A percentile compares a stretch with the other conserved stretches of the same genome.
These are phyloP conservation scores for Diplodia mutila DNA, from an alignment of 2,329 filamentous ascomycete species.

Conservation along the genomic window DNA sequence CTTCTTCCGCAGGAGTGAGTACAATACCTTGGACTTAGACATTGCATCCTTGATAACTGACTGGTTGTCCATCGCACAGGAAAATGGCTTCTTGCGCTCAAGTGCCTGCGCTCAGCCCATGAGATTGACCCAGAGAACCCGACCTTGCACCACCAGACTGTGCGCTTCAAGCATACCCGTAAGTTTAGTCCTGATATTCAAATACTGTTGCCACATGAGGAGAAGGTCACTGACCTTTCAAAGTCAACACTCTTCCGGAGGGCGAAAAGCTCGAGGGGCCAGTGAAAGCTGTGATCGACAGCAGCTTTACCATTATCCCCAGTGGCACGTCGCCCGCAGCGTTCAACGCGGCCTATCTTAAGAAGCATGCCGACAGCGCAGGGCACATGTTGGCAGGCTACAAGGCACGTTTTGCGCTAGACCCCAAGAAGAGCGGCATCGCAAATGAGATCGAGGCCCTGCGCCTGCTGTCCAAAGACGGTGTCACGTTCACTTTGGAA, in stretches of 20 bases:
- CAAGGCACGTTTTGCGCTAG: constrained; percentile 62
- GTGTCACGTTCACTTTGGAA: constrained; percentile 58
- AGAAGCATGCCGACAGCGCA: constrained; percentile 65
- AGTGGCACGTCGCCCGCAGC: constrained; percentile 61
- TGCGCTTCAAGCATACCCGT: constrained; percentile 68
- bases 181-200: constrained; percentile 29
- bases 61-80: constrained; percentile 54
- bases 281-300: constrained; percentile 69
- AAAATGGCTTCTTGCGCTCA: constrained; percentile 85
- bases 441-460: constrained; percentile 41
- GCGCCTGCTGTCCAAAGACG: constrained; percentile 42
- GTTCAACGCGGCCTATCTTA: constrained; percentile 69
- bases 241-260: constrained; percentile 52
- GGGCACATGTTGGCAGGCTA: constrained; percentile 67
- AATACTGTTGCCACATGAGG: neutral
- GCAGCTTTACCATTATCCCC: constrained; percentile 65
- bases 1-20: constrained; percentile 79
- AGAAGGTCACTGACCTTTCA: constrained; percentile 43
- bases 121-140: constrained; percentile 71
- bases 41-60: neutral
- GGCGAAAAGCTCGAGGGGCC: constrained; percentile 56
- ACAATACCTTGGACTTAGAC: neutral
- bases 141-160: constrained; percentile 73
- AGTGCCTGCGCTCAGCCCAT: constrained; percentile 76
- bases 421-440: constrained; percentile 59